Evolutionary conservation across 179 eudicot species (phyloP).

Genomic region (Actinidia arguta): DNA sequence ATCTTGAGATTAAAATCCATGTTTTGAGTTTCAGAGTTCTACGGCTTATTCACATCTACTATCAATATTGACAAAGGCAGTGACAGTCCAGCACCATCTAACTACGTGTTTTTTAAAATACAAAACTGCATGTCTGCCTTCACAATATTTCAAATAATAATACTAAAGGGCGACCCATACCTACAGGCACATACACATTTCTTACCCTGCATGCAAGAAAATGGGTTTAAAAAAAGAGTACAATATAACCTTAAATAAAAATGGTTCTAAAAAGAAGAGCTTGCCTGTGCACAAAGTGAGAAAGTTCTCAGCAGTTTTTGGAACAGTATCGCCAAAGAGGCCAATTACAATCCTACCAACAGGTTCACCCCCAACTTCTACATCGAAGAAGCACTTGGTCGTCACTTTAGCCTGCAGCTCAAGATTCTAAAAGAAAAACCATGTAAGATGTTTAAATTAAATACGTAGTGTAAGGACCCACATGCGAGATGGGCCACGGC

Average conservation of each 20-base stretch:
- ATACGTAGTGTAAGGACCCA: too few relatives aligned
- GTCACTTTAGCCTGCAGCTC: conserved; percentile 56
- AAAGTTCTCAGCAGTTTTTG: conserved; percentile 58
- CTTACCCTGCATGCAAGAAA: neutral
- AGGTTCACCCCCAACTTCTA: conserved; percentile 50
- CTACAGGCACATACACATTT: neutral
- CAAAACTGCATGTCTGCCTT: neutral
- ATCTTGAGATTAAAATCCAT: neutral
- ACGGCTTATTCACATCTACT: neutral
- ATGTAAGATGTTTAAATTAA: neutral
- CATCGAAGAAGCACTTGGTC: conserved; percentile 51
- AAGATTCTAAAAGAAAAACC: conserved; percentile 29
- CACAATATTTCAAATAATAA: neutral
- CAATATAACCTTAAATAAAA: neutral
- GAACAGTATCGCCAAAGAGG: conserved; percentile 52
- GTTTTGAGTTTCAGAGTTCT: neutral
- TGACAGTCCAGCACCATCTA: neutral
- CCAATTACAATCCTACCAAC: conserved; percentile 55
- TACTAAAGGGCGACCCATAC: neutral
- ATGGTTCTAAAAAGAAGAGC: neutral
- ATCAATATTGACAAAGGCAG: too few relatives aligned
- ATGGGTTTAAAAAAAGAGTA: neutral
- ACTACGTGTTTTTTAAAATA: neutral
- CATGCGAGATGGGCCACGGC: too few relatives aligned
- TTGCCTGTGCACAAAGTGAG: conserved; percentile 55